Evolutionary conservation across 164 flowering plant species (phyloP).

Genomic region (Nymphaea colorata): DNA sequence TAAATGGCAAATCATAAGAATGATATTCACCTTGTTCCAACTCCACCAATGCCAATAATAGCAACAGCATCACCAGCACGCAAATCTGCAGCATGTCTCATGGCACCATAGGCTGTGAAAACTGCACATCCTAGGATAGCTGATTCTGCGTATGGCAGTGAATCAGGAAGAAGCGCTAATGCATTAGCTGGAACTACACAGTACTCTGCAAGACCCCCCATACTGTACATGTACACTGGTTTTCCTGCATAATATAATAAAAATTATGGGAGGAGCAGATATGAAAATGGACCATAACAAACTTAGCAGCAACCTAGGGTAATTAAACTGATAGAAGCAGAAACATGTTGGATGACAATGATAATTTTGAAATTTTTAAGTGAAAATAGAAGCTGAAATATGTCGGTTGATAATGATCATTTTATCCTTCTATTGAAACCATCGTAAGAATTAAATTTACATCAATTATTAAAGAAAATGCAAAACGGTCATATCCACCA

Average conservation of each 20-base stretch:
- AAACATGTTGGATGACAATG: too few species aligned
- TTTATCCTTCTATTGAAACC: too few species aligned
- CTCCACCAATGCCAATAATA: slow-evolving; percentile 96
- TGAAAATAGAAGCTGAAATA: too few species aligned
- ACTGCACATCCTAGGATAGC: slow-evolving; percentile 96
- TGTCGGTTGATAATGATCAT: too few species aligned
- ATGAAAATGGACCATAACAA: background rate
- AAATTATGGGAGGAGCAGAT: background rate
- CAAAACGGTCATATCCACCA: too few species aligned
- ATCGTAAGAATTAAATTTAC: too few species aligned
- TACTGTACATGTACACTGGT: slow-evolving; percentile 93
- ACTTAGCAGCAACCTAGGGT: background rate
- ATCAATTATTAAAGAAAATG: too few species aligned
- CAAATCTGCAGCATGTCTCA: slow-evolving; percentile 91
- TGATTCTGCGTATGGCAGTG: slow-evolving; percentile 87
- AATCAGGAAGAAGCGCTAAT: slow-evolving; percentile 55
- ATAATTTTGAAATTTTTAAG: too few species aligned
- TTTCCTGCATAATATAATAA: slow-evolving; percentile 40
- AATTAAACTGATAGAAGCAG: too few species aligned
- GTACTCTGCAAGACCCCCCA: slow-evolving; percentile 97
- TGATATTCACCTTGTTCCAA: slow-evolving; percentile 74
- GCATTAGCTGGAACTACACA: slow-evolving; percentile 92
- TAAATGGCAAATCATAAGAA: too few species aligned
- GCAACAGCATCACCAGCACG: slow-evolving; percentile 95
- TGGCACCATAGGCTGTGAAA: slow-evolving; percentile 97